Conservation (phyloP, 1,139 yeast genomes). For the Yamadazyma triangularis region DNA sequence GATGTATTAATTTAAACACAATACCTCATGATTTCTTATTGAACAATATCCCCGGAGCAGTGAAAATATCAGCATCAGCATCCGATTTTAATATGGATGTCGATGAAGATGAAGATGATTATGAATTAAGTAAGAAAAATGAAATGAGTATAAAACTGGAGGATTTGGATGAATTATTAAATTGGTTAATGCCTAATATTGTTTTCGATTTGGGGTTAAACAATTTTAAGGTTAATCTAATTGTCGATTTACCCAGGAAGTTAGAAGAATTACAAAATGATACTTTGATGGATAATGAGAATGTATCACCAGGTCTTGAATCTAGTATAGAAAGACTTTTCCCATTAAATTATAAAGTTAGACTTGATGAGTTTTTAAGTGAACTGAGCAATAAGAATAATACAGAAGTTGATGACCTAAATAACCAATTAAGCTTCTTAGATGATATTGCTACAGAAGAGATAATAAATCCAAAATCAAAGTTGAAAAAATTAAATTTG, state of each 20-base stretch:
- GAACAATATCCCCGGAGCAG: conserved; percentile 24
- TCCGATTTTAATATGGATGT: conserved; percentile 30
- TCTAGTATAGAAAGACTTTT: conserved; percentile 20
- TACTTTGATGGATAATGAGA: conserved; percentile 8
- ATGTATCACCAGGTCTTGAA: conserved; percentile 6
- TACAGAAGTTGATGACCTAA: conserved; percentile 17
- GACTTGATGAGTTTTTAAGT: conserved; percentile 27
- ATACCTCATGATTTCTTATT: conserved; percentile 51
- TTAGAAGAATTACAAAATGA: neutral
- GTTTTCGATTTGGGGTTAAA: conserved; percentile 36
- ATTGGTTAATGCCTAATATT: conserved; percentile 29
- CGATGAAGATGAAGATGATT: conserved; percentile 35
- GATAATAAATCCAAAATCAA: conserved; percentile 25
- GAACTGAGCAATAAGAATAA: conserved; percentile 14
- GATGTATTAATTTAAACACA: conserved; percentile 57
- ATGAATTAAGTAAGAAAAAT: conserved; percentile 23
- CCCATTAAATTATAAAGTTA: conserved; percentile 31
- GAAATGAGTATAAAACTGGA: conserved; percentile 28
- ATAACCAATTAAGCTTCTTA: conserved; percentile 33
- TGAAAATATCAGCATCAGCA: conserved; percentile 15
- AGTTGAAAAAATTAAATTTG: conserved; percentile 20
- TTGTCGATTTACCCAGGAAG: conserved; percentile 11
- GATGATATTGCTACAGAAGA: conserved; percentile 35
- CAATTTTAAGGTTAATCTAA: conserved; percentile 11
- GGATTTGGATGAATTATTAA: conserved; percentile 30